Base-by-base conservation (phyloP, 345 rosid genomes). In the Brassica nigra region DNA sequence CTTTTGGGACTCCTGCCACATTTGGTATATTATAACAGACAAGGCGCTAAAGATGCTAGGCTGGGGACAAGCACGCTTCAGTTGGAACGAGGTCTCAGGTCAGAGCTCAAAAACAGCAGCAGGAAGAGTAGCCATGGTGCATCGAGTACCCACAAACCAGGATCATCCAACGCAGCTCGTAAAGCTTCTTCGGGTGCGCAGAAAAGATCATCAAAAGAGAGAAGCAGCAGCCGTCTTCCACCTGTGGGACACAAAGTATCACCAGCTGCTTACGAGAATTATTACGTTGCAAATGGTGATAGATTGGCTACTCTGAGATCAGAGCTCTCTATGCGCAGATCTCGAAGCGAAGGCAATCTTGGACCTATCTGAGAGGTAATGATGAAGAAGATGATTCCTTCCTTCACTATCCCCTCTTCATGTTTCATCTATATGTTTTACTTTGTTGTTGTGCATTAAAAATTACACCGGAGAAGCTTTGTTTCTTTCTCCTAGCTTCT, bases 1-100 rank as follows among this genome's bases (percentile, higher is more conserved):
- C 85, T 95, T 49, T 90, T 82, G 70, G 87, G 97, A 42, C 97
- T 93, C 75, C 89, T 95, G 68, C 98, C 99, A 39, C 86, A 89
- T 71, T 77, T 95, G 80, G 85, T 87, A 9, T 95, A 88, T 88
- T 90, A 86, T 86, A 95, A 95, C 75, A 78, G 92, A 73, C 97
- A 93, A 83, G 85, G 90, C 68, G 82, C 82, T 36, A 95, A 91
- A 86, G 97, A 91, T 71, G 80, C 86, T 8, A 81, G 98, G 67
- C 77, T 93, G 2, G 93, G 93, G 30, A 81, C 86, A 49, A 85
- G 88, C 77, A 36, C 80, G 29, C 90, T 84, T 79, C 92, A 90
- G 74, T 81, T 84, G 71, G 95, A 91, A 10, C 85, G 92, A 49
- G 84, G 88, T 63, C 85, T 85, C 58, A 86, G 92, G 78, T 85